Conservation (phyloP, 257 asterid genomes). For the Fraxinus cuspidata region DNA sequence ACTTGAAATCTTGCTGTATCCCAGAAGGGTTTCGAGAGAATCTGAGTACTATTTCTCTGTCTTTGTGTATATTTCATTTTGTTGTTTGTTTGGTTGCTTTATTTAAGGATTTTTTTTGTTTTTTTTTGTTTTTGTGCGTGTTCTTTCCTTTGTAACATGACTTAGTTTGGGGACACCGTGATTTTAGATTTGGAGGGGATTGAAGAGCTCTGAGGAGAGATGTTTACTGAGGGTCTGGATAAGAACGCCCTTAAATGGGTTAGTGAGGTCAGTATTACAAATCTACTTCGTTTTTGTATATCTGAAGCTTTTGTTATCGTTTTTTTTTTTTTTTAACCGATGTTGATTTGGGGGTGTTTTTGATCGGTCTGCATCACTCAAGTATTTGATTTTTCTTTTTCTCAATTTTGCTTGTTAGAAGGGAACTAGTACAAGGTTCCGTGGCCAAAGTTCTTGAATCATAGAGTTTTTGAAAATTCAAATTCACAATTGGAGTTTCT, state of each 20-base stretch:
- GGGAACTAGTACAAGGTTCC: not conserved
- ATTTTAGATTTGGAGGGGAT: not conserved
- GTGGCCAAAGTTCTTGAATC: not conserved
- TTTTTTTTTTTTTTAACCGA: not conserved
- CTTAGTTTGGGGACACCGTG: not conserved
- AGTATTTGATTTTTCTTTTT: not conserved
- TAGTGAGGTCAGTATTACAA: slow-evolving; percentile 35
- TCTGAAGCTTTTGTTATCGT: not conserved
- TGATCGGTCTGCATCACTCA: not conserved
- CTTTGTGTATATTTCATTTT: not conserved
- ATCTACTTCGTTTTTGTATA: not conserved
- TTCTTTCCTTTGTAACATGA: not conserved
- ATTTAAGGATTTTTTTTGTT: too few species aligned
- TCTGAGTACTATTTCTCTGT: not conserved
- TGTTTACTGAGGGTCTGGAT: slow-evolving; percentile 59
- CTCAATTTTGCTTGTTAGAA: not conserved
- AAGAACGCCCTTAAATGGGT: slow-evolving; percentile 58
- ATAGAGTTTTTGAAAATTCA: not conserved
- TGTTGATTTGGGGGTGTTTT: not conserved
- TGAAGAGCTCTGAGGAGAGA: slow-evolving; percentile 16
- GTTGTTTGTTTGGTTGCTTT: too few species aligned
- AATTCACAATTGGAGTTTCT: slow-evolving; percentile 1
- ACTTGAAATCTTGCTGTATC: not conserved
- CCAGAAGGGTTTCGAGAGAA: not conserved
- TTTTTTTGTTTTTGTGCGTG: not conserved